Base-by-base conservation (phyloP, 2,329 filamentous ascomycete species). In the Pleomassaria siparia region DNA sequence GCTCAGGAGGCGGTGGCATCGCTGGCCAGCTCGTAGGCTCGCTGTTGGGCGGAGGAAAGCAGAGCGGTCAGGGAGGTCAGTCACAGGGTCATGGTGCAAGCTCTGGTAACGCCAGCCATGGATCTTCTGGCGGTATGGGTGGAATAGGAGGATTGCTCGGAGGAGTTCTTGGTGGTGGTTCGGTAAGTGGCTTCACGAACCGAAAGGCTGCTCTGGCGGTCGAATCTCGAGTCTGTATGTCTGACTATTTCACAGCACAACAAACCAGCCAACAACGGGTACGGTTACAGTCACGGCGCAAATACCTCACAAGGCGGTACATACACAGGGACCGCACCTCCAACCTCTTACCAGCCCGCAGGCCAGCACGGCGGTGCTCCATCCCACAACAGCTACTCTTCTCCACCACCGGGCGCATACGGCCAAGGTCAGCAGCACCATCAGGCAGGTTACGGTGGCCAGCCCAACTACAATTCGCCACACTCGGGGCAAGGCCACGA, bases 261-360 rank as follows among this genome's bases (percentile, higher is more conserved):
- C 54, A 66, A 68, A 51, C 73, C 74, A 50, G 77, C 52, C 8
- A 58, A 59, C 56, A 80, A 79, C 50, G n/a, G n/a, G n/a, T 69
- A 83, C 54, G 81, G 79, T 61, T 89, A 81, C 63, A 85, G 69
- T 75, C 24, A 81, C 77, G 47, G 73, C 78, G 67, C 75, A 3
- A 78, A 77, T 35, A 74, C 79, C 18, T 58, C 60, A 2, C 59
- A 62, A 35, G 66, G 77, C 51, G 79, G 80, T 36, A 75, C 76
- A 29, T 89, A 88, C 66, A 78, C 74, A 50, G 85, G 84, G 46
- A 76, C 80, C 47, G 82, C 84, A 30, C 86, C 86, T 11, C 80
- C 82, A n/a, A 69, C 78, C 12, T 78, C 81, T 6, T 86, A 86
- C 64, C 80, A 84, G 58, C 71, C 76, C 16, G 55, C 55, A 8